phyloP scores from a whole-genome alignment of 176 grass and related monocot genomes.

The Bothriochloa decipiens region DNA sequence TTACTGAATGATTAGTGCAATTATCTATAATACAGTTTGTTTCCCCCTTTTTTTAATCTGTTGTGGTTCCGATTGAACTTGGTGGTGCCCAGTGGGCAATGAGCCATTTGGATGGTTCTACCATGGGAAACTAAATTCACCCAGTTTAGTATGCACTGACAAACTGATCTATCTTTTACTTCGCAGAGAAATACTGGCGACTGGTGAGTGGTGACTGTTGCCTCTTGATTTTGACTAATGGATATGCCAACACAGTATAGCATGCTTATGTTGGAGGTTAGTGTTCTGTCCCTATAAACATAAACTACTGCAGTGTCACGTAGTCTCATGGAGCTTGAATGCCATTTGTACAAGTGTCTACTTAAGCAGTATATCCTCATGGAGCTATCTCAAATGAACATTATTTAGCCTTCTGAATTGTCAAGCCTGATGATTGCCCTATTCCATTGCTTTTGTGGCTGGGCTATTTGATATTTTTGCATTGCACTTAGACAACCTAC shows the following conservation, averaged over 20 bases:
- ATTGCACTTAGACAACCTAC: background rate
- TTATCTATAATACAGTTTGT: background rate
- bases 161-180: background rate
- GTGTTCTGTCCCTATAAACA: background rate
- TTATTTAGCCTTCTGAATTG: background rate
- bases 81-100: background rate
- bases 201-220: too few species aligned
- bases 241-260: background rate
- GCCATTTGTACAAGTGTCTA: background rate
- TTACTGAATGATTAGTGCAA: background rate
- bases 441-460: background rate
- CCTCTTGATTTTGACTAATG: background rate
- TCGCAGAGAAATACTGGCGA: too few species aligned
- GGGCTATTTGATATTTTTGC: background rate
- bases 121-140: background rate
- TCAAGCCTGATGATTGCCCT: background rate
- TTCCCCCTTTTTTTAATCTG: background rate
- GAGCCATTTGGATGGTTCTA: slow-evolving; percentile 1
- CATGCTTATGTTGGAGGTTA: background rate
- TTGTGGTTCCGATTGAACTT: slow-evolving; percentile 9
- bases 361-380: background rate
- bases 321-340: background rate
- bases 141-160: background rate
- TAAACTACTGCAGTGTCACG: background rate
- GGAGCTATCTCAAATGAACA: too few species aligned